phyloP scores from a whole-genome alignment of 257 asterid species.

The Apocynum venetum region DNA sequence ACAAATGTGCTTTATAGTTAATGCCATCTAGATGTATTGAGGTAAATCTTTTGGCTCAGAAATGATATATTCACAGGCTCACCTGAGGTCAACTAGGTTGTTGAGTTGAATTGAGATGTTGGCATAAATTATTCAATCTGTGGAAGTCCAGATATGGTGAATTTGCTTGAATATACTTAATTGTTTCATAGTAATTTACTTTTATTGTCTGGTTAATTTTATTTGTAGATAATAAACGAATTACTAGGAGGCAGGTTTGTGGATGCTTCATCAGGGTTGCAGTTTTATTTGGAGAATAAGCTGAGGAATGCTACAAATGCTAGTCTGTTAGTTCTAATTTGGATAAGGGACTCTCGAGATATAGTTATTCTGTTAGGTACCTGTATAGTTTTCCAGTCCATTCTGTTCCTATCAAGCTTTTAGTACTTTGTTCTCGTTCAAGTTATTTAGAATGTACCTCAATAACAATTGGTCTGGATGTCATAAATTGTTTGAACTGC shows the following conservation, averaged over 20 bases:
- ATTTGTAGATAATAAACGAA: background rate
- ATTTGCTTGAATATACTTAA: background rate
- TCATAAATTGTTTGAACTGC: background rate
- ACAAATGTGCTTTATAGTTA: background rate
- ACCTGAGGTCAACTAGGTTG: background rate
- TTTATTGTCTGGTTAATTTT: background rate
- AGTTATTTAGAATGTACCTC: background rate
- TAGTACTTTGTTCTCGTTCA: background rate
- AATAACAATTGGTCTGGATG: background rate
- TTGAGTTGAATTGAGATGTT: background rate
- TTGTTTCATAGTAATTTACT: background rate
- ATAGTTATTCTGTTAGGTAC: background rate
- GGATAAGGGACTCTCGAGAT: background rate
- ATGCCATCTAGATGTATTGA: background rate
- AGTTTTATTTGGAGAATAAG: background rate
- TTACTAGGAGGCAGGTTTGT: background rate
- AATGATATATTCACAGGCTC: background rate
- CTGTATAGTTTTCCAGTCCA: background rate
- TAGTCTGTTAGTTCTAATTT: background rate
- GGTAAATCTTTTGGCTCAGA: background rate
- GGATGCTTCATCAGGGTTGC: background rate
- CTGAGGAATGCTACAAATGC: background rate
- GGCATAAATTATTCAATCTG: too few species aligned
- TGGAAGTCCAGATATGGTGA: background rate
- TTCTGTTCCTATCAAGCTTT: background rate